These are phyloP conservation scores for Artemisia princeps DNA, from an alignment of 140 eudicot species.

Conservation along the genomic window DNA sequence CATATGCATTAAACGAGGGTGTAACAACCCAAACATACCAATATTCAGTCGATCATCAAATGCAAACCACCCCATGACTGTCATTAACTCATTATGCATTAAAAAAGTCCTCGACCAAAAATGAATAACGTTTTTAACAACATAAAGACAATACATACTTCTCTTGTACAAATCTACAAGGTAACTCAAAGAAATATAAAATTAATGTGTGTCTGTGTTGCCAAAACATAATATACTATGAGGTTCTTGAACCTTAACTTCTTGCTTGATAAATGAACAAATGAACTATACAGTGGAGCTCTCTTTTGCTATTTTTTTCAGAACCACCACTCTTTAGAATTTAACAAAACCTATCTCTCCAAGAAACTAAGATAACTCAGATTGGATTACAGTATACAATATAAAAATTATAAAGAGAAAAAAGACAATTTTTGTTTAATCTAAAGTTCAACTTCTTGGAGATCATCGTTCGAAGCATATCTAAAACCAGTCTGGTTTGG, in stretches of 20 bases:
- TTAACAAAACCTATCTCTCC: slow-evolving; percentile 32
- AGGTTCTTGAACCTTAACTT: neutral
- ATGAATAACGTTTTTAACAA: too few species aligned
- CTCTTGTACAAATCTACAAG: neutral
- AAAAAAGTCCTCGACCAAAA: too few species aligned
- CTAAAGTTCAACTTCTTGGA: slow-evolving; percentile 78
- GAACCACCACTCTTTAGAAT: slow-evolving; percentile 25
- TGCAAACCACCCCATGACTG: too few species aligned
- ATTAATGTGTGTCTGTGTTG: slow-evolving; percentile 5
- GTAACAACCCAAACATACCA: too few species aligned
- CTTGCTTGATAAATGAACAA: slow-evolving; percentile 34
- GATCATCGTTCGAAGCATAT: slow-evolving; percentile 55
- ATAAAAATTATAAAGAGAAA: neutral
- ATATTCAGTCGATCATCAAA: too few species aligned
- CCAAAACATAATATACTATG: slow-evolving; percentile 15
- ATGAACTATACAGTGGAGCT: slow-evolving; percentile 31
- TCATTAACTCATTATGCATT: too few species aligned
- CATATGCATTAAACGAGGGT: too few species aligned
- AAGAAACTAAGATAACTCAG: slow-evolving; percentile 21
- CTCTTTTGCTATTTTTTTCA: slow-evolving; percentile 25
- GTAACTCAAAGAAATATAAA: neutral
- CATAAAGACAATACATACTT: neutral
- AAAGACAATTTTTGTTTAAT: slow-evolving; percentile 8
- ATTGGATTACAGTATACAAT: slow-evolving; percentile 29
- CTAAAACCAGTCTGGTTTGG: slow-evolving; percentile 29